phyloP scores from a whole-genome alignment of 2,329 filamentous ascomycete genomes.

The Fusarium globosum region DNA sequence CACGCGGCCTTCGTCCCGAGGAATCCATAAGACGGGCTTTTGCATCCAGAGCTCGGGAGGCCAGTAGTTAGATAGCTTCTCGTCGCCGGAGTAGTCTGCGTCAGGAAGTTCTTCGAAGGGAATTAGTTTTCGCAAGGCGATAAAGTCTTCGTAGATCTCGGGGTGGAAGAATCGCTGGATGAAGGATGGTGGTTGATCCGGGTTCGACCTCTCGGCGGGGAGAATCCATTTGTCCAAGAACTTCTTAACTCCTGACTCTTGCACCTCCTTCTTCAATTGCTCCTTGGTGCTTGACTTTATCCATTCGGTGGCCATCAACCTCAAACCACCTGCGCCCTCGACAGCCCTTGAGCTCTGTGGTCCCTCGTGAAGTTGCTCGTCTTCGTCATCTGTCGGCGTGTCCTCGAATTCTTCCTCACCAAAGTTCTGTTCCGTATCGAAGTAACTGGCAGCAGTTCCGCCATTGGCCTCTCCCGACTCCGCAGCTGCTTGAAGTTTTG shows the following conservation, averaged over 20 bases:
- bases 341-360: slow-evolving; percentile 48
- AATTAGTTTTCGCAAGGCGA: slow-evolving; percentile 74
- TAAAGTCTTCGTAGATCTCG: slow-evolving; percentile 79
- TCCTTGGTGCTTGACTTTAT: slow-evolving; percentile 52
- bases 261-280: slow-evolving; percentile 45
- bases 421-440: slow-evolving; percentile 50
- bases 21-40: slow-evolving; percentile 84
- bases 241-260: slow-evolving; percentile 44
- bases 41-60: slow-evolving; percentile 71
- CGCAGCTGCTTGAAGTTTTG: slow-evolving; percentile 38
- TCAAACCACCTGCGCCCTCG: slow-evolving; percentile 53
- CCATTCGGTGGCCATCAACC: slow-evolving; percentile 48
- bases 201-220: slow-evolving; percentile 42
- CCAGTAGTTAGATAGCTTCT: slow-evolving; percentile 74
- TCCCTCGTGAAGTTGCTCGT: slow-evolving; percentile 34
- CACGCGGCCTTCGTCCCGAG: slow-evolving; percentile 78
- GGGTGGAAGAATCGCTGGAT: slow-evolving; percentile 79
- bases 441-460: slow-evolving; percentile 50
- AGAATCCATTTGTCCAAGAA: slow-evolving; percentile 45
- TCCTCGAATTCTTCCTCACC: slow-evolving; percentile 49
- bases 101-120: slow-evolving; percentile 62
- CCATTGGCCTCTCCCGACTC: slow-evolving; percentile 34
- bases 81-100: slow-evolving; percentile 61
- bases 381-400: slow-evolving; percentile 44
- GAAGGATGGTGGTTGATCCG: slow-evolving; percentile 57